Base-by-base conservation (phyloP, 768 basidiomycete genomes). In the Kondoa subrosea region DNA sequence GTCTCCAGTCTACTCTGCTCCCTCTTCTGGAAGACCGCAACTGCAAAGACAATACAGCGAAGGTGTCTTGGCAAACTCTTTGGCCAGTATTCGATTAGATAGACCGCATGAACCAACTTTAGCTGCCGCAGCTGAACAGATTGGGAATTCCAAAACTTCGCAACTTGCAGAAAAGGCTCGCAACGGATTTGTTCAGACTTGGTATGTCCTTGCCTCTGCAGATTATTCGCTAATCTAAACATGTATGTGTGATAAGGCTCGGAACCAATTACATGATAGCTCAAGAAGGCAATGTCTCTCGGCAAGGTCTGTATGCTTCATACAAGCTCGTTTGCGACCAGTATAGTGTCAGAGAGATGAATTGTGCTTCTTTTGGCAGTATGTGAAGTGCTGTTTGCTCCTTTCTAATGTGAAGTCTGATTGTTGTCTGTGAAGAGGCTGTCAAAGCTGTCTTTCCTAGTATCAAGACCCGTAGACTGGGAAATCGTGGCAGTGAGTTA, bases 271-370 rank as follows among this genome's bases (percentile, higher is more conserved):
- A 70, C 69, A 25, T 56, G 1, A 31, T 50, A 17, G 14, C 50
- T 26, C 66, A 58, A 8, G 69, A 70, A 62, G 69, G 69, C 30
- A 70, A 70, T 33, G 66, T 70, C 27, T 70, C 69, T 2, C 69
- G 69, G 27, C 68, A 69, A 33, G 69, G 62, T 2, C 29, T 70
- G 4, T 70, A 70, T 34, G 67, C 62, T n/a, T n/a, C 33, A 34
- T 70, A 70, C 58, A 57, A 64, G 3, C 69, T 56, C 4, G n/a
- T 57, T 2, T 70, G 69, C 63, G 60, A 29, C 15, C 32, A 25
- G 2, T 65, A 64, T 29, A 57, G 56, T 2, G 21, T 70, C 3
- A 4, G 30, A 33, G 69, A 60, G 14, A 34, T 69, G 32, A 70
- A 66, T 26, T 25, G n/a, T 15, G 56, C 56, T 2, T 57, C 40